A percentile compares a stretch with the other conserved stretches of the same genome.
Evolutionary conservation across 2,329 filamentous ascomycete species (phyloP).

Genomic region (Ascocoryne sarcoides): DNA sequence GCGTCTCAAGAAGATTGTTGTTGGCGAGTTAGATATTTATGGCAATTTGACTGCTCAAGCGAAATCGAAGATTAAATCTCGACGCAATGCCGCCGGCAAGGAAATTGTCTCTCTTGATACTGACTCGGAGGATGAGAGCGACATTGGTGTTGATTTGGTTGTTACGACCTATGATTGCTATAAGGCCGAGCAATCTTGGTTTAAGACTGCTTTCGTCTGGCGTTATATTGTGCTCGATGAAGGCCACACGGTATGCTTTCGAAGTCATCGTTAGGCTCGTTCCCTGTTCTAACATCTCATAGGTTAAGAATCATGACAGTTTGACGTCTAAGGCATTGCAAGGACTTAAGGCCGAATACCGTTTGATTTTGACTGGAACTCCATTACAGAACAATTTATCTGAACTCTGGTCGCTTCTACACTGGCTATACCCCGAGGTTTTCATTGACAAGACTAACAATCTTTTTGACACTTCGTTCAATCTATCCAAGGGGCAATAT

Average conservation of each 20-base stretch:
- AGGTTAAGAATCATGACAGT: conserved; percentile 34
- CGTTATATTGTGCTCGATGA: conserved; percentile 44
- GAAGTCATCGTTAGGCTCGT: too few relatives aligned
- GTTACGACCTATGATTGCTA: conserved; percentile 43
- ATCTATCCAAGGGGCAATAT: conserved; percentile 40
- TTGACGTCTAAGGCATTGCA: conserved; percentile 27
- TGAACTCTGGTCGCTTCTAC: conserved; percentile 48
- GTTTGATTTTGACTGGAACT: conserved; percentile 35
- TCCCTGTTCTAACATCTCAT: too few relatives aligned
- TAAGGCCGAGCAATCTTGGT: conserved; percentile 37
- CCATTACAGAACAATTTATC: conserved; percentile 50
- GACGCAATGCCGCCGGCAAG: conserved; percentile 13
- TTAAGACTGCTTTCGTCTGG: conserved; percentile 42
- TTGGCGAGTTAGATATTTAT: conserved; percentile 36
- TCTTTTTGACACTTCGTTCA: conserved; percentile 47
- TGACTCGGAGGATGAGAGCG: conserved; percentile 23
- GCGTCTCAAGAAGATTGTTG: conserved; percentile 37
- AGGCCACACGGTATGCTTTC: conserved; percentile 36
- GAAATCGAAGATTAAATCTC: conserved; percentile 19
- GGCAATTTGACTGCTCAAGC: conserved; percentile 31
- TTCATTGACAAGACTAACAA: conserved; percentile 41
- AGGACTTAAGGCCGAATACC: conserved; percentile 29
- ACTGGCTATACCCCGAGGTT: conserved; percentile 50
- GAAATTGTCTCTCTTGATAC: conserved; percentile 18
- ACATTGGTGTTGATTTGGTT: conserved; percentile 33